Evolutionary conservation across 345 rosid species (phyloP).

Genomic region (Corchorus capsularis): DNA sequence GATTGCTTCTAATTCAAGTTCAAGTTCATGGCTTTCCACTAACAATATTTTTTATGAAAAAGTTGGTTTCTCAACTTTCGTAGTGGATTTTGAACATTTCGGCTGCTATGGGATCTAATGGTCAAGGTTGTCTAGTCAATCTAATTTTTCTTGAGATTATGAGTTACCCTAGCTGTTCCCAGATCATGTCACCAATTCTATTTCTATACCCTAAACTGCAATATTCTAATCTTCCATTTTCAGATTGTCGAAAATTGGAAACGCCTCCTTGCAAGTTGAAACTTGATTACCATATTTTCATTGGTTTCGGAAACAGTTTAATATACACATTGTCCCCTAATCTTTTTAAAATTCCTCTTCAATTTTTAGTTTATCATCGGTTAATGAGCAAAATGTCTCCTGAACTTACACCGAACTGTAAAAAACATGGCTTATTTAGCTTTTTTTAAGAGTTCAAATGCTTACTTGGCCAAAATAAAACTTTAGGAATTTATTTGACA

Average conservation of each 20-base stretch:
- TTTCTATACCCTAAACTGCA: slow-evolving; percentile 1
- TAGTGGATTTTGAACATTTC: slow-evolving; percentile 9
- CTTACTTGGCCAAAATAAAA: no score
- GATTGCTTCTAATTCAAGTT: slow-evolving; percentile 23
- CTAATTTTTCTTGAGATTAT: not conserved
- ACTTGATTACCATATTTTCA: not conserved
- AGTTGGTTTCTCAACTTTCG: slow-evolving; percentile 6
- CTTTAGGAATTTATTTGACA: no score
- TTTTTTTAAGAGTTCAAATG: no score
- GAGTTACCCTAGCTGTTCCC: not conserved
- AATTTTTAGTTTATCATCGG: no score
- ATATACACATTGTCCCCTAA: not conserved
- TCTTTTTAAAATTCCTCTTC: no score
- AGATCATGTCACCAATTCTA: not conserved
- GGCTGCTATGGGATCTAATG: not conserved
- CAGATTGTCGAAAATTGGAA: not conserved
- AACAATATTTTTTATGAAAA: not conserved
- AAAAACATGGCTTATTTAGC: no score
- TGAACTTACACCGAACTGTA: no score
- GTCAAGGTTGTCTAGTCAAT: not conserved
- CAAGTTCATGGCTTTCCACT: slow-evolving; percentile 32
- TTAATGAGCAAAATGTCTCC: no score
- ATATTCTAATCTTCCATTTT: not conserved
- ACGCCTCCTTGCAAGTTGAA: not conserved
- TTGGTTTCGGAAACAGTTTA: not conserved